Evolutionary conservation across 805 yeast genomes (phyloP), one percentile per base, ranked within the genome.

Genomic region (Barnettozyma botsteinii): DNA sequence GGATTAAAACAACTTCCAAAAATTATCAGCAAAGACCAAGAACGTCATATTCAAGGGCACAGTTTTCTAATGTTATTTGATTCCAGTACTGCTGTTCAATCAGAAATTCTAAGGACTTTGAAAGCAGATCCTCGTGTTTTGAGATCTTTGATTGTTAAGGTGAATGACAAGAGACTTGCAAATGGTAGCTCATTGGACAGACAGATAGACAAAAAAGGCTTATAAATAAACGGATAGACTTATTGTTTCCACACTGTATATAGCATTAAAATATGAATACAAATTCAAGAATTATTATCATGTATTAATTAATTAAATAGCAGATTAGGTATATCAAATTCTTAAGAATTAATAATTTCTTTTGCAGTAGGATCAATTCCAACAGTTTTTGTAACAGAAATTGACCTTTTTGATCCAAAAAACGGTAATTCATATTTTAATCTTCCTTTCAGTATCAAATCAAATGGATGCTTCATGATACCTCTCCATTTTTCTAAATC

Each of bases 51-150:
- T 58, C 89, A 86, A 59, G 98, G 97, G 3, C 81, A 83, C 43
- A 89, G 86, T 53, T 91, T 93, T 55, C 62, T 84, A 43, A 77
- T 91, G 79, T 69, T 85, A 17, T 93, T 91, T 59, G 98, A 93
- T 59, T 73, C 88, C 1, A 81, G 93, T 33, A 73, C 91, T 13
- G 79, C 82, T 27, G 97, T 86, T 8, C 97, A 91, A 61, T 75
- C 81, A 36, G 95, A 88, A 65, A 77, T 93, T 42, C 64, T 80
- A 48, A 75, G 95, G 64, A 78, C 93, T 4, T 65, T 91, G 48
- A 79, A 81, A 54, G 75, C 79, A 45, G 98, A 91, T 61, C 97
- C 98, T 22, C 81, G 98, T 65, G 82, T 93, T 47, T 76, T 91
- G 44, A 75, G 96, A 57, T 77, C 91, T 18, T 75, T 77, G 42